Evolutionary conservation across 2,329 filamentous ascomycete species (phyloP).

Genomic region (Parascedosporium putredinis): DNA sequence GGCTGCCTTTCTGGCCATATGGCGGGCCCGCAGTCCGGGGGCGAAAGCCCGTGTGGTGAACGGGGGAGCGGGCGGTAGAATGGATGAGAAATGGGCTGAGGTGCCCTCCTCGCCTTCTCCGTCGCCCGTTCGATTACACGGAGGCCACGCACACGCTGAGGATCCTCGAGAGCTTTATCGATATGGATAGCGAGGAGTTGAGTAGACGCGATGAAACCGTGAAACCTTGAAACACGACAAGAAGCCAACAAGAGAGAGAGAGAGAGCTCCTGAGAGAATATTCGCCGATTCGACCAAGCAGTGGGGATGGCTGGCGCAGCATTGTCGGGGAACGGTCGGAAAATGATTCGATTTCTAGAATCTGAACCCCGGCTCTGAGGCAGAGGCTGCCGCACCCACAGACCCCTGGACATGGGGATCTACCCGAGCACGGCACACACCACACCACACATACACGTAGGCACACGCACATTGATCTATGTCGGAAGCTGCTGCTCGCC

Average conservation of each 20-base stretch:
- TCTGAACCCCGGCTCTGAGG: constrained; percentile 5
- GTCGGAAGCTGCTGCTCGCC: not conserved
- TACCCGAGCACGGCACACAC: not conserved
- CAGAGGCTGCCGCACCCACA: constrained; percentile 5
- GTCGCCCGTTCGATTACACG: too few species aligned
- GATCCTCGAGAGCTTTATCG: too few species aligned
- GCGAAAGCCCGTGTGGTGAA: not conserved
- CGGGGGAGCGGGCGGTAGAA: not conserved
- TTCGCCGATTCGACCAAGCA: not conserved
- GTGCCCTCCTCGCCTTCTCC: not conserved
- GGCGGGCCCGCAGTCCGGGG: too few species aligned
- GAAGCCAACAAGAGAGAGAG: not conserved
- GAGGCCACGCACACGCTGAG: too few species aligned
- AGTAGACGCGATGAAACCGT: not conserved
- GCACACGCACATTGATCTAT: not conserved
- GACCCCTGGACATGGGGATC: not conserved
- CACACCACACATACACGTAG: not conserved
- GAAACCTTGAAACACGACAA: too few species aligned
- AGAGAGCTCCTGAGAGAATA: not conserved
- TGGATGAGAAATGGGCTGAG: not conserved
- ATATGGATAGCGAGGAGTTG: too few species aligned
- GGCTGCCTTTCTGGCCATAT: not conserved
- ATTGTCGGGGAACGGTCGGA: not conserved
- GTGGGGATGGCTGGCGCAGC: not conserved
- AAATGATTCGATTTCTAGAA: constrained; percentile 6